phyloP scores from a whole-genome alignment of 257 asterid genomes.

The Solanum megistacrolobum region DNA sequence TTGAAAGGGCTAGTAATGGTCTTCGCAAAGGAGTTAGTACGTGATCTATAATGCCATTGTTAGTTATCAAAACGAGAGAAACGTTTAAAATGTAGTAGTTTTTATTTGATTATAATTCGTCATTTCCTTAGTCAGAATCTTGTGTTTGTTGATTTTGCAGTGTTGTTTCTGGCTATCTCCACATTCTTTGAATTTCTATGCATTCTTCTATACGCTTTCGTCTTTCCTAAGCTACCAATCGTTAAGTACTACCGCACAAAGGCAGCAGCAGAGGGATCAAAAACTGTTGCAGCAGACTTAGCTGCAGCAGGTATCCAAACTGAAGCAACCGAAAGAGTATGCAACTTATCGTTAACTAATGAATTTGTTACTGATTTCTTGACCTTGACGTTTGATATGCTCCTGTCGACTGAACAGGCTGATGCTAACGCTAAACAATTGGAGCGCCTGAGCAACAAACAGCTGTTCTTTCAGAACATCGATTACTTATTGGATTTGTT shows the following conservation, averaged over 20 bases:
- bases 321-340: constrained; percentile 4
- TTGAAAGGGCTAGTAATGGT: constrained; percentile 22
- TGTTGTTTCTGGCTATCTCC: constrained; percentile 30
- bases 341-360: neutral
- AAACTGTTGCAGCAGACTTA: constrained; percentile 72
- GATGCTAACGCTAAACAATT: constrained; percentile 6
- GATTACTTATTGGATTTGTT: constrained; percentile 57
- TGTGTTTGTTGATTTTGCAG: constrained; percentile 6
- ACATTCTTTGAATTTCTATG: constrained; percentile 20
- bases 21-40: constrained; percentile 74
- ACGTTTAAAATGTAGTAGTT: neutral
- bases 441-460: constrained; percentile 45
- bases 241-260: constrained; percentile 31
- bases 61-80: neutral
- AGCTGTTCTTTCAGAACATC: constrained; percentile 36
- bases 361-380: neutral
- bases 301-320: constrained; percentile 60
- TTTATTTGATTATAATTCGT: neutral
- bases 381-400: neutral
- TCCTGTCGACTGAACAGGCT: constrained; percentile 4
- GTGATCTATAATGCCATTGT: constrained; percentile 1
- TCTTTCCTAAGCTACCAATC: constrained; percentile 27
- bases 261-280: constrained; percentile 68
- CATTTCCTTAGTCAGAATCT: neutral
- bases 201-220: constrained; percentile 19